phyloP scores from a whole-genome alignment of 208 protist genomes.

The Leishmania mexicana region DNA sequence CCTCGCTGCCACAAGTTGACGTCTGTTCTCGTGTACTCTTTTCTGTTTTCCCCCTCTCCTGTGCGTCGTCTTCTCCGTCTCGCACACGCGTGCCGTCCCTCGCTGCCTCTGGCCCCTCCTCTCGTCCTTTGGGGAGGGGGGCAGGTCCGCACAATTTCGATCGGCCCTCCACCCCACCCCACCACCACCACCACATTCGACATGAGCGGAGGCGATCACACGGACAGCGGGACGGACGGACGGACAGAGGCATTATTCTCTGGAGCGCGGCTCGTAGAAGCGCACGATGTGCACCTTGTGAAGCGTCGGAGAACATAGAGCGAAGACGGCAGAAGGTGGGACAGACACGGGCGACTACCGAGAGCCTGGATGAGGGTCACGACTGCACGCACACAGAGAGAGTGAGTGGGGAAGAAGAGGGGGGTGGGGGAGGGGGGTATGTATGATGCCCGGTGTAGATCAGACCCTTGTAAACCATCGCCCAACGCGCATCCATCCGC shows the following conservation, averaged over 20 bases:
- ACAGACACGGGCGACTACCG: not conserved
- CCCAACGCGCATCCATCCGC: not conserved
- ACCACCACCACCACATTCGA: not conserved
- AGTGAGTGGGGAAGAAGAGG: not conserved
- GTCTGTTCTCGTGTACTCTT: not conserved
- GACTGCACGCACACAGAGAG: not conserved
- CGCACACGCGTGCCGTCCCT: not conserved
- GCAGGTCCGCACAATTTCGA: not conserved
- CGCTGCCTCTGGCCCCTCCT: not conserved
- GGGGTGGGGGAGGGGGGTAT: not conserved
- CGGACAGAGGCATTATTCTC: not conserved
- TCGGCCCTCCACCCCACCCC: not conserved
- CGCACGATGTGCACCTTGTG: not conserved
- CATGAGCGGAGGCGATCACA: not conserved
- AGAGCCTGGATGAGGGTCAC: not conserved
- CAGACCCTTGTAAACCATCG: not conserved
- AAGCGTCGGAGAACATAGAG: not conserved
- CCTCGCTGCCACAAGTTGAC: not conserved
- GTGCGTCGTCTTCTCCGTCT: not conserved
- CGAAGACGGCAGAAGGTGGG: not conserved
- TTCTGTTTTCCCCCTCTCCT: not conserved
- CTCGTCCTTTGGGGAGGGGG: not conserved
- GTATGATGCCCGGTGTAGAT: not conserved
- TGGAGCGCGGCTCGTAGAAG: not conserved
- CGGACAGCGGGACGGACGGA: not conserved